phyloP scores from a whole-genome alignment of 495 filamentous ascomycete species.

The Lasiosphaeria miniovina region DNA sequence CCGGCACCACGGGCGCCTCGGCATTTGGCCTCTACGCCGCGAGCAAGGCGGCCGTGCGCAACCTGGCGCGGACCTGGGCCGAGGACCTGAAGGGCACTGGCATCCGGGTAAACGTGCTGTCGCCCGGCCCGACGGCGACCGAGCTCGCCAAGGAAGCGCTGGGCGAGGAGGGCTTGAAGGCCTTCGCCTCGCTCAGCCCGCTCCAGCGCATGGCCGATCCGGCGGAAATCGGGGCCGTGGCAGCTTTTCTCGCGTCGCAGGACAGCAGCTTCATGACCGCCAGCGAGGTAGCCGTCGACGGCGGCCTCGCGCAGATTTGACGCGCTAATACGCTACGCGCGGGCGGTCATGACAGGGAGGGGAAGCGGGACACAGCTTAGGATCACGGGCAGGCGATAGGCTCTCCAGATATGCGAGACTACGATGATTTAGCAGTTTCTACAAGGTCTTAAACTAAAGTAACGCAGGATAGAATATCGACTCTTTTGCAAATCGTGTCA shows the following conservation, averaged over 20 bases:
- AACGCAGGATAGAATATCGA: not conserved
- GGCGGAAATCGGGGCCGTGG: not conserved
- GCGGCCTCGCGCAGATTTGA: not conserved
- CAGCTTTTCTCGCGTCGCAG: not conserved
- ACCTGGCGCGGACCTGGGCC: not conserved
- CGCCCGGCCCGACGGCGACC: not conserved
- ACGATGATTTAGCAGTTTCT: not conserved
- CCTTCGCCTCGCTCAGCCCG: not conserved
- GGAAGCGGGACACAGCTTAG: not conserved
- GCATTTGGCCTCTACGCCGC: not conserved
- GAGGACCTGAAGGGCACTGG: not conserved
- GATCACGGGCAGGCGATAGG: not conserved
- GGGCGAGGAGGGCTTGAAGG: not conserved
- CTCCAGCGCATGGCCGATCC: not conserved
- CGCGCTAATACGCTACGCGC: not conserved
- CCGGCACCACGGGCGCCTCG: not conserved
- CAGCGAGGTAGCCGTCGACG: not conserved
- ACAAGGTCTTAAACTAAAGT: not conserved
- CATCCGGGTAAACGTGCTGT: not conserved
- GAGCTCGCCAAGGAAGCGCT: not conserved
- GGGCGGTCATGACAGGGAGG: not conserved
- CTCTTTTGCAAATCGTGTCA: not conserved
- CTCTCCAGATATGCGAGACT: not conserved
- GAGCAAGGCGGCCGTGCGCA: not conserved
- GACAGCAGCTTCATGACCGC: not conserved